Base-by-base conservation (phyloP, 1,284 basidiomycete species). In the Erythrobasidium hasegawianum region DNA sequence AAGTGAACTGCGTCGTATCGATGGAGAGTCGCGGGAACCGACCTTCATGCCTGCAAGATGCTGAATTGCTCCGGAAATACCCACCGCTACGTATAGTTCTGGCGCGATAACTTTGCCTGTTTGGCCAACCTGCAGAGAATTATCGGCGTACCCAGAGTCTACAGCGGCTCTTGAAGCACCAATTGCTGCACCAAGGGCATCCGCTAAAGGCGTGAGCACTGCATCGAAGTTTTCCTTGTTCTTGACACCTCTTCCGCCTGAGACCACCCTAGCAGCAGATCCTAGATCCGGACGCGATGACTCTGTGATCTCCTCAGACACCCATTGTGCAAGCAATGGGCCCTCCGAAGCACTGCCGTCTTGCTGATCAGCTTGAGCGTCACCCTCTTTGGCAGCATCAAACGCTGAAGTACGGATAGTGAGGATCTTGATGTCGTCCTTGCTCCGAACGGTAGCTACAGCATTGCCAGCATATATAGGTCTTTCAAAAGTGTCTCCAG, bases 391-490 rank as follows among this genome's bases (percentile, higher is more conserved):
- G 2, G 80, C 76, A 14, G 90, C 87, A 62, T 88, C 81, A 78
- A 97, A 98, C 4, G 93, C 90, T 1, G 95, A 97, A n/a, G 88
- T 86, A 69, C 96, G 86, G 49, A 98, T 90, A 26, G 96, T 97
- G 79, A 98, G 89, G 77, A 99, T 86, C 78, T 97, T 97, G 81
- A 95, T 80, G 57, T 84, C 83, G 76, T 93, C 81, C 69, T 76
- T 78, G 38, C 83, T 89, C 72, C 87, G 87, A 72, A 99, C 86
- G 53, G 93, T 97, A 38, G 93, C 84, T 70, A 98, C 91, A 54
- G 96, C 96, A 77, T 98, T 98, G 57, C 96, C 96, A 57, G 96
- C 96, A 76, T 99, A 99, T 77, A 98, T 96, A 52, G 92, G 93
- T 52, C 95, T 88, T 9, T 89, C 85, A 78, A 96, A 97, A 85